Conservation (phyloP, 805 yeast species). For the Wickerhamomyces chaumierensis region DNA sequence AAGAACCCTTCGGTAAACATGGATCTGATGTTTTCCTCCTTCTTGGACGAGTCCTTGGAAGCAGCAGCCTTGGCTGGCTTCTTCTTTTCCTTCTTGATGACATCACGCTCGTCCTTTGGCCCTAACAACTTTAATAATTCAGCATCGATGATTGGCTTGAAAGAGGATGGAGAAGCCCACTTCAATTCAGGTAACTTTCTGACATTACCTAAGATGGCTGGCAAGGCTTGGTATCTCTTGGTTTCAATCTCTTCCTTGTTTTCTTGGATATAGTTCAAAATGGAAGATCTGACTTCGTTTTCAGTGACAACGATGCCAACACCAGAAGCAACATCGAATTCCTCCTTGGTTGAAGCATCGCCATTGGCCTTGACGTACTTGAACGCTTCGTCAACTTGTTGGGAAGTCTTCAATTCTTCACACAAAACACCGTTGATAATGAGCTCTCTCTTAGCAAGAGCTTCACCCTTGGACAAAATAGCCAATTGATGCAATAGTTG, state of each 20-base stretch:
- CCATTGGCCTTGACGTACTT: slow-evolving; percentile 53
- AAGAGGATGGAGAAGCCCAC: slow-evolving; percentile 84
- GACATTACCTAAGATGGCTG: slow-evolving; percentile 65
- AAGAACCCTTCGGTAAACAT: slow-evolving; percentile 95
- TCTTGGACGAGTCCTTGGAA: slow-evolving; percentile 15
- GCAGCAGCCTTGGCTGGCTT: slow-evolving; percentile 26
- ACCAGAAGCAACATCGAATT: slow-evolving; percentile 59
- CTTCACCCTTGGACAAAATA: slow-evolving; percentile 47
- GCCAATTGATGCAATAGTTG: slow-evolving; percentile 73
- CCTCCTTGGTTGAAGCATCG: slow-evolving; percentile 32
- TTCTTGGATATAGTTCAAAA: slow-evolving; percentile 46
- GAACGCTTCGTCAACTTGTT: slow-evolving; percentile 74
- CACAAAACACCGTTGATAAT: slow-evolving; percentile 53
- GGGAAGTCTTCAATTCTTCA: slow-evolving; percentile 51
- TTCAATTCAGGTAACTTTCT: slow-evolving; percentile 66
- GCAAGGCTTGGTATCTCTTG: slow-evolving; percentile 74
- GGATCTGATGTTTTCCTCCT: slow-evolving; percentile 32
- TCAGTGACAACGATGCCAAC: slow-evolving; percentile 68
- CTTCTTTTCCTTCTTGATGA: slow-evolving; percentile 66
- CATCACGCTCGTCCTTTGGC: slow-evolving; percentile 93
- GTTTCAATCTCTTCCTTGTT: slow-evolving; percentile 48
- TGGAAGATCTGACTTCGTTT: slow-evolving; percentile 49
- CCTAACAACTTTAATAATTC: slow-evolving; percentile 67
- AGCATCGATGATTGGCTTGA: slow-evolving; percentile 81
- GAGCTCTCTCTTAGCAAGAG: slow-evolving; percentile 34